Base-by-base conservation (phyloP, 371 early-diverging fungal species). In the Rhizomucor miehei region DNA sequence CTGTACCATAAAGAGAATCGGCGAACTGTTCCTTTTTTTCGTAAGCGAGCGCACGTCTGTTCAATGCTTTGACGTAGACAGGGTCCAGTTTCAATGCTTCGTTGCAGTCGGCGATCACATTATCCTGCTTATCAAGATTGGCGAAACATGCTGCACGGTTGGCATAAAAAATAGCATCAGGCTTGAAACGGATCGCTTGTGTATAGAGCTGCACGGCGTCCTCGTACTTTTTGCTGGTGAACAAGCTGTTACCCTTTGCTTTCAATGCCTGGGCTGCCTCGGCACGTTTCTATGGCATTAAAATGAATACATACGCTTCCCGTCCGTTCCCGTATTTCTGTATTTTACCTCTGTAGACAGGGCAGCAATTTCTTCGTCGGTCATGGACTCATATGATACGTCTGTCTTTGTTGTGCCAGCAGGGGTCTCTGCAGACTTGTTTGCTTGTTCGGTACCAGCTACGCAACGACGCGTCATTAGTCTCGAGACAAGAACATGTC, bases 101-200 rank as follows among this genome's bases (percentile, higher is more conserved):
- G 37, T 73, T 80, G 63, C 88, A 84, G 64, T 89, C 89, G 38
- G 80, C 81, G 60, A 89, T 85, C 29, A 89, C 93, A 41, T 84
- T 77, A 13, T 84, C 86, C 54, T 87, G 79, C 52, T 88, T 63
- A 35, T 84, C 86, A 44, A 87, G 66, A 53, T 88, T 85, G 5
- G 87, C 84, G 60, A 87, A 89, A 71, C 94, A 94, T 12, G 95
- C 98, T 12, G 97, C 97, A 43, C 98, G 88, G 82, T 98, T 98
- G 59, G 92, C 87, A 74, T 81, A 97, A 59, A 85, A 97, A 44
- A 98, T 89, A 12, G 91, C 85, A 66, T 92, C 85, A 8, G 76
- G 71, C 52, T 79, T 85, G 62, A 87, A 84, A 19, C 80, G 81
- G 61, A 98, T 88, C 3, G 98, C 98, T 60, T 89, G 82, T 11